Conservation (phyloP, 31 red algal species). For the Endocladia muricata region DNA sequence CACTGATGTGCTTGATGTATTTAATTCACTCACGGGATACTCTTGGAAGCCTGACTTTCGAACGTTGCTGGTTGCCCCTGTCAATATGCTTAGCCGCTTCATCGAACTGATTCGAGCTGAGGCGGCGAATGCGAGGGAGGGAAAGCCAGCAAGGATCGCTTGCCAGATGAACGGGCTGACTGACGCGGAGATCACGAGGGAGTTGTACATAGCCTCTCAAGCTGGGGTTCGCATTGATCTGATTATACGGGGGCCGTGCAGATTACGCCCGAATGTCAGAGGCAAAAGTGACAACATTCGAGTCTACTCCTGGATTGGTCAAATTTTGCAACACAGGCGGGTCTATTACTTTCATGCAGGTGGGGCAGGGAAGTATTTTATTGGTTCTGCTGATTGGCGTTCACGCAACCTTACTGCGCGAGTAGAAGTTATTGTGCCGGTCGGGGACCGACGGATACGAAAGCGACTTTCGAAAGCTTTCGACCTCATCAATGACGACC, state of each 20-base stretch:
- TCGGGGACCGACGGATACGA: conserved; percentile 65
- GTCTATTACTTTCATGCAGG: conserved; percentile 91
- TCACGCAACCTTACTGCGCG: conserved; percentile 73
- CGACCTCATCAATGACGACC: conserved; percentile 61
- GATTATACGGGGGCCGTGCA: conserved; percentile 80
- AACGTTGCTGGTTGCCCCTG: conserved; percentile 79
- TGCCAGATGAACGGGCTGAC: conserved; percentile 88
- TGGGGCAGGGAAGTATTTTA: conserved; percentile 74
- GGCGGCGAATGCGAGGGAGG: conserved; percentile 66
- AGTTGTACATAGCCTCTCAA: conserved; percentile 84
- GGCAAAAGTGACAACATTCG: conserved; percentile 89
- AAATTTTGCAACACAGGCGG: conserved; percentile 81
- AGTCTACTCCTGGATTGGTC: conserved; percentile 81
- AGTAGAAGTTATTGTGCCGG: conserved; percentile 80
- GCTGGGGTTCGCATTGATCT: conserved; percentile 92
- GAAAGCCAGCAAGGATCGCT: conserved; percentile 75
- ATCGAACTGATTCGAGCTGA: conserved; percentile 77
- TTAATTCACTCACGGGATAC: conserved; percentile 89
- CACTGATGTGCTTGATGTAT: conserved; percentile 88
- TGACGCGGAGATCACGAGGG: conserved; percentile 71
- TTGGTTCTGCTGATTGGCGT: conserved; percentile 91
- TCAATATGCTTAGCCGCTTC: conserved; percentile 85
- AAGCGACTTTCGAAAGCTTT: conserved; percentile 76
- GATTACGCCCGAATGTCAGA: conserved; percentile 68
- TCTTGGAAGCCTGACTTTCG: conserved; percentile 63